phyloP scores from a whole-genome alignment of 768 basidiomycete genomes.

The Galerina marginata region DNA sequence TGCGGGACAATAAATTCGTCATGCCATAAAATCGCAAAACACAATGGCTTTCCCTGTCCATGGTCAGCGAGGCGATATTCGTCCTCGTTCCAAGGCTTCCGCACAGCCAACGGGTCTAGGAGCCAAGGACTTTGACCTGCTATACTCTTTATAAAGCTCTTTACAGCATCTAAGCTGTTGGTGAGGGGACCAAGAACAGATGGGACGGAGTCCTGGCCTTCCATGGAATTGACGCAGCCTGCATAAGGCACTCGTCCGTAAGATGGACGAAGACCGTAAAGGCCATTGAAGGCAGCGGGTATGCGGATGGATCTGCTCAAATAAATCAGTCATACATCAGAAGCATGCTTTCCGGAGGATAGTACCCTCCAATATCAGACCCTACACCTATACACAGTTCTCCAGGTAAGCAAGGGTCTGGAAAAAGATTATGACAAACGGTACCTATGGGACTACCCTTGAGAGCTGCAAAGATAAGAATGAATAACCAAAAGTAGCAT shows the following conservation, averaged over 20 bases:
- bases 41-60: constrained; percentile 45
- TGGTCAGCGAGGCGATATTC: constrained; percentile 67
- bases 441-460: constrained; percentile 50
- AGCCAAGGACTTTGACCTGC: constrained; percentile 67
- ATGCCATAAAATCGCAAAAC: constrained; percentile 71
- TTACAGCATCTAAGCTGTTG: constrained; percentile 62
- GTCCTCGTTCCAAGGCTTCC: constrained; percentile 65
- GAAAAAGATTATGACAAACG: constrained; percentile 1
- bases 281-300: constrained; percentile 68
- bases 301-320: constrained; percentile 67
- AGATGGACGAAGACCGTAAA: constrained; percentile 76
- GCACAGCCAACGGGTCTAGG: constrained; percentile 61
- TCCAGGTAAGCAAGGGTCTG: constrained; percentile 16
- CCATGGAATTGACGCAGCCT: constrained; percentile 65
- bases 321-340: not conserved
- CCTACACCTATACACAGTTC: constrained; percentile 61
- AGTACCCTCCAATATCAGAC: constrained; percentile 80
- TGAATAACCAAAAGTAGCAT: not conserved
- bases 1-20: constrained; percentile 65
- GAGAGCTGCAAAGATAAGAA: constrained; percentile 34
- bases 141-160: constrained; percentile 69
- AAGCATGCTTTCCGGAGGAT: not conserved
- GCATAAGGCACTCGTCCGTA: constrained; percentile 73
- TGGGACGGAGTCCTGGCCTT: constrained; percentile 73
- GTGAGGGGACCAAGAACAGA: constrained; percentile 81